A percentile compares a stretch with the other conserved stretches of the same genome.
phyloP scores from a whole-genome alignment of 768 basidiomycete genomes.

The Trametes cingulata region DNA sequence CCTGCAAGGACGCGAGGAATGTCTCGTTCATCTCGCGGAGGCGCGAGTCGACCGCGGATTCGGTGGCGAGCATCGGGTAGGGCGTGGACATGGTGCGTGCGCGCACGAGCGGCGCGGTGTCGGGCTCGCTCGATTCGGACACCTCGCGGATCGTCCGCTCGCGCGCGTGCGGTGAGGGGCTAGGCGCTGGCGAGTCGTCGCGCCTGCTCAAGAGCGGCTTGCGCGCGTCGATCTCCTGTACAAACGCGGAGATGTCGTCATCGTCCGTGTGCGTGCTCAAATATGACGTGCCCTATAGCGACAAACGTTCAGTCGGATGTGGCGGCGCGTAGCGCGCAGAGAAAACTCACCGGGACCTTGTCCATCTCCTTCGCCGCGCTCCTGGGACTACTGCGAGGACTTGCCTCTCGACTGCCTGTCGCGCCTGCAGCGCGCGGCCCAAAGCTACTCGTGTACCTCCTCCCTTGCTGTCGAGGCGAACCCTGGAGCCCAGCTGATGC shows the following conservation, averaged over 20 bases:
- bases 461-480: slow-evolving; percentile 35
- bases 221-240: slow-evolving; percentile 73
- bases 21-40: slow-evolving; percentile 66
- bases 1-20: slow-evolving; percentile 65
- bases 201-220: slow-evolving; percentile 49
- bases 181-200: slow-evolving; percentile 23
- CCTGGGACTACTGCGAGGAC: slow-evolving; percentile 43
- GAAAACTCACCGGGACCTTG: slow-evolving; percentile 20
- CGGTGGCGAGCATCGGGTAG: slow-evolving; percentile 64
- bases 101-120: slow-evolving; percentile 1
- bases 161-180: neutral
- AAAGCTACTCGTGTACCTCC: slow-evolving; percentile 79
- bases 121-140: slow-evolving; percentile 13
- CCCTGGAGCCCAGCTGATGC: slow-evolving; percentile 13
- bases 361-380: slow-evolving; percentile 36
- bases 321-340: neutral
- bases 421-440: slow-evolving; percentile 59
- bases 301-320: neutral
- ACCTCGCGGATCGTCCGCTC: slow-evolving; percentile 11
- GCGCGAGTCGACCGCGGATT: slow-evolving; percentile 64
- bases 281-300: slow-evolving; percentile 42
- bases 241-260: slow-evolving; percentile 76
- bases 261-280: slow-evolving; percentile 59
- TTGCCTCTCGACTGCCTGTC: slow-evolving; percentile 39
- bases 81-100: slow-evolving; percentile 28